These are phyloP conservation scores for Xylariaceae sp. DNA, from an alignment of 2,329 filamentous ascomycete species.

Conservation along the genomic window DNA sequence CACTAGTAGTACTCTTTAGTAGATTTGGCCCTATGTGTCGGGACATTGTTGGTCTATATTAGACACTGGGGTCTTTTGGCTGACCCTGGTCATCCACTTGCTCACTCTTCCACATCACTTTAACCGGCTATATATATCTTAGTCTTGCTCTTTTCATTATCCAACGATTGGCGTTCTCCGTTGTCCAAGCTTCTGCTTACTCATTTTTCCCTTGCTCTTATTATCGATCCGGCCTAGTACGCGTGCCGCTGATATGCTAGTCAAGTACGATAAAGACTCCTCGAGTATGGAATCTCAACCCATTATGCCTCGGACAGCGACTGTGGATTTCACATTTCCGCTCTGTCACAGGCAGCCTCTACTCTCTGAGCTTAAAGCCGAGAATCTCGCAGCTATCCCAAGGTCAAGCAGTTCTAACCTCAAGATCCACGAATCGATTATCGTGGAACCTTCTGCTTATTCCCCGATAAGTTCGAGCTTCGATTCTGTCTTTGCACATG, in stretches of 20 bases:
- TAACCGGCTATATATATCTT: slow-evolving; percentile 24
- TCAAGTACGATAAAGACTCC: slow-evolving; percentile 17
- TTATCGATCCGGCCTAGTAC: not conserved
- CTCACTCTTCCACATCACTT: slow-evolving; percentile 21
- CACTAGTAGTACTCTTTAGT: slow-evolving; percentile 30
- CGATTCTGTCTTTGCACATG: slow-evolving; percentile 25
- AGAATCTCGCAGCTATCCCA: slow-evolving; percentile 2
- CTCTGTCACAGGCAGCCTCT: slow-evolving; percentile 8
- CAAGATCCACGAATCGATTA: not conserved
- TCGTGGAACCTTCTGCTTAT: slow-evolving; percentile 11
- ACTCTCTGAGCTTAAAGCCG: slow-evolving; percentile 8
- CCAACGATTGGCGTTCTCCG: slow-evolving; percentile 14
- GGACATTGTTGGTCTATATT: slow-evolving; percentile 35
- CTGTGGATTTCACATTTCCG: slow-evolving; percentile 4
- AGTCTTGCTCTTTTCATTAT: slow-evolving; percentile 22
- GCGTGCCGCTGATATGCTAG: slow-evolving; percentile 6
- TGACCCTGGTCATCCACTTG: slow-evolving; percentile 14
- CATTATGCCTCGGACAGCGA: slow-evolving; percentile 5
- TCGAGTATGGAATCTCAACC: slow-evolving; percentile 16
- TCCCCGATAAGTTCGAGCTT: slow-evolving; percentile 24
- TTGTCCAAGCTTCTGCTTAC: slow-evolving; percentile 5
- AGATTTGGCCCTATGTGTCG: slow-evolving; percentile 28
- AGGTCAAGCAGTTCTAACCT: slow-evolving; percentile 1
- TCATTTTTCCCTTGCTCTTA: slow-evolving; percentile 10
- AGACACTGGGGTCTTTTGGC: slow-evolving; percentile 25